A percentile compares a stretch with the other conserved stretches of the same genome.
Evolutionary conservation across 1,139 yeast genomes (phyloP).

Genomic region (Pichia kudriavzevii): DNA sequence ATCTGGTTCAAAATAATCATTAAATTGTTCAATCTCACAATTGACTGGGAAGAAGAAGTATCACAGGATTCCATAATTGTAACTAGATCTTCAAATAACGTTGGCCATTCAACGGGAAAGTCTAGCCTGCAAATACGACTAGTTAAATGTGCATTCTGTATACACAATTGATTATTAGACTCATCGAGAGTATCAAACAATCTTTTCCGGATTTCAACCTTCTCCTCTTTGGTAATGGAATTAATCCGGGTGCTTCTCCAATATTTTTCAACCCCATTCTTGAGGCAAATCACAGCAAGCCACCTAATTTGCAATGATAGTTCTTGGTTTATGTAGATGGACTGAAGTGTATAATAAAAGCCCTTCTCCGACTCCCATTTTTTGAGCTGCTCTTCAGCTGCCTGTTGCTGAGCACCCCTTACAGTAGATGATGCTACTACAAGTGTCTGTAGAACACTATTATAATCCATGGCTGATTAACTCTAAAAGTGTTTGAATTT

Average conservation of each 20-base stretch:
- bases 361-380: conserved; percentile 62
- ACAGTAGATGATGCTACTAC: conserved; percentile 21
- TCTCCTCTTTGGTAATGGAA: conserved; percentile 63
- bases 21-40: conserved; percentile 51
- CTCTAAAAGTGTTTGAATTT: background rate
- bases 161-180: conserved; percentile 61
- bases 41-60: conserved; percentile 4
- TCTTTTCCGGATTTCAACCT: conserved; percentile 48
- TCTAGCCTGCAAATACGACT: conserved; percentile 76
- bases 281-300: conserved; percentile 81
- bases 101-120: conserved; percentile 84
- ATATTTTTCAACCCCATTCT: conserved; percentile 75
- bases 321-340: conserved; percentile 52
- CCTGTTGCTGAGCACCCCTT: conserved; percentile 21
- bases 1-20: conserved; percentile 67
- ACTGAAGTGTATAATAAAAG: conserved; percentile 26
- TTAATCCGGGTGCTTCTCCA: conserved; percentile 64
- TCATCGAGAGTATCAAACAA: conserved; percentile 58
- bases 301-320: conserved; percentile 64
- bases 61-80: conserved; percentile 37
- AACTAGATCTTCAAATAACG: conserved; percentile 59
- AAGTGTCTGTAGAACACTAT: conserved; percentile 20
- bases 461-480: conserved; percentile 17
- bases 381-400: conserved; percentile 63
- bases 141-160: conserved; percentile 79